Evolutionary conservation across 768 basidiomycete species (phyloP).

Genomic region (Russula compacta): DNA sequence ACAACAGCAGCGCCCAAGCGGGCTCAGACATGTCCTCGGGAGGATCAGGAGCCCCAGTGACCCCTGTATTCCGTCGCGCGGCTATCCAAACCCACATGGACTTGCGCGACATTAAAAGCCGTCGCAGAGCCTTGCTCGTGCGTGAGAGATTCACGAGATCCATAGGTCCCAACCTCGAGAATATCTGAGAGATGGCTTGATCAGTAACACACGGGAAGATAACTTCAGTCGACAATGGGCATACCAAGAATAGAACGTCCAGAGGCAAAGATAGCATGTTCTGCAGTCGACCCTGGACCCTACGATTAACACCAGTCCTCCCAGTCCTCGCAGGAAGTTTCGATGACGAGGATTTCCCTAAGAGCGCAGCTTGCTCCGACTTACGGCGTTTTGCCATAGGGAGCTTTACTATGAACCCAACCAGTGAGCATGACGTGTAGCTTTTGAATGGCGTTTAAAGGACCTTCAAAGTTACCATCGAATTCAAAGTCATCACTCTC

Average conservation of each 20-base stretch:
- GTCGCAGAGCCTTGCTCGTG: conserved; percentile 16
- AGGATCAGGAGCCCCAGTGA: conserved; percentile 5
- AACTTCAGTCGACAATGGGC: background rate
- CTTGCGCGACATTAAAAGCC: conserved; percentile 17
- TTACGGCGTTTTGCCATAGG: conserved; percentile 6
- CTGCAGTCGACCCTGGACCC: conserved; percentile 14
- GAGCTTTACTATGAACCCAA: background rate
- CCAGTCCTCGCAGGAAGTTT: background rate
- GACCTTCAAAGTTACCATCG: background rate
- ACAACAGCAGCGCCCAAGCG: conserved; percentile 16
- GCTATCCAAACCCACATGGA: conserved; percentile 12
- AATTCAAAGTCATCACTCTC: background rate
- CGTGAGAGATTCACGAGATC: conserved; percentile 17
- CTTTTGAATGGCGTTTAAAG: background rate
- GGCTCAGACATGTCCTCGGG: conserved; percentile 20
- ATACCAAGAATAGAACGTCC: conserved; percentile 16
- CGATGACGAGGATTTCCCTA: background rate
- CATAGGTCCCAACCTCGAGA: conserved; percentile 8
- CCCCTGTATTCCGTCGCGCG: conserved; percentile 3
- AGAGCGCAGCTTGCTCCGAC: background rate
- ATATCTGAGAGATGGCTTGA: background rate
- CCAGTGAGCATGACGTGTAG: background rate
- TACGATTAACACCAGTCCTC: background rate
- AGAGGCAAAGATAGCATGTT: conserved; percentile 13
- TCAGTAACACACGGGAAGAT: background rate